Evolutionary conservation across 2,329 filamentous ascomycete genomes (phyloP).

Genomic region (Exophiala mesophila): DNA sequence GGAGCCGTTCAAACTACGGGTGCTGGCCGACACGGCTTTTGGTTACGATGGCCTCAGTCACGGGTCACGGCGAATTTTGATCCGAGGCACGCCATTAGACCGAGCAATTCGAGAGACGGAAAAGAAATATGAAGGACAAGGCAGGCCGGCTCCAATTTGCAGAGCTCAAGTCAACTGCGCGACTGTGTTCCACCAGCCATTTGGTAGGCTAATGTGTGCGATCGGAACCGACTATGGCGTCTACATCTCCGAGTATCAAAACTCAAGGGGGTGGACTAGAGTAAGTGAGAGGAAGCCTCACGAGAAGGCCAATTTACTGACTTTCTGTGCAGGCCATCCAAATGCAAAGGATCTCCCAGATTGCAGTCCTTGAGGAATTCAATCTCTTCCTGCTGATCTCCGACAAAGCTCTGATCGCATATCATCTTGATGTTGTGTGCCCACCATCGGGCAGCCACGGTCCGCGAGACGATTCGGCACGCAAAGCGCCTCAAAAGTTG

Average conservation of each 20-base stretch:
- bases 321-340: slow-evolving; percentile 62
- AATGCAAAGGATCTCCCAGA: slow-evolving; percentile 75
- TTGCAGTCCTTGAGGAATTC: slow-evolving; percentile 93
- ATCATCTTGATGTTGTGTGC: slow-evolving; percentile 81
- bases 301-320: slow-evolving; percentile 27
- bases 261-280: slow-evolving; percentile 85
- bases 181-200: slow-evolving; percentile 75
- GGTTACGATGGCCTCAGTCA: slow-evolving; percentile 61
- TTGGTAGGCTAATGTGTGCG: slow-evolving; percentile 80
- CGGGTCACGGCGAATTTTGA: slow-evolving; percentile 58
- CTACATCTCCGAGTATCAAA: slow-evolving; percentile 79
- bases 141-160: slow-evolving; percentile 71
- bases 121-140: slow-evolving; percentile 59
- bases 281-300: slow-evolving; percentile 49
- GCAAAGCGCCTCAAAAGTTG: slow-evolving; percentile 85
- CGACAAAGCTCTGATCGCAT: slow-evolving; percentile 86
- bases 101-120: slow-evolving; percentile 87
- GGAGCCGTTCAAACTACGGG: slow-evolving; percentile 86
- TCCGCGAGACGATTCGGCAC: slow-evolving; percentile 63
- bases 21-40: slow-evolving; percentile 90
- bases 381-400: slow-evolving; percentile 86
- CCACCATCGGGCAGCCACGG: slow-evolving; percentile 52
- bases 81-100: slow-evolving; percentile 86
- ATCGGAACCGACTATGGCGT: slow-evolving; percentile 95
- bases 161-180: slow-evolving; percentile 87